phyloP scores from a whole-genome alignment of 805 yeast species.

The Grigorovia humatica region DNA sequence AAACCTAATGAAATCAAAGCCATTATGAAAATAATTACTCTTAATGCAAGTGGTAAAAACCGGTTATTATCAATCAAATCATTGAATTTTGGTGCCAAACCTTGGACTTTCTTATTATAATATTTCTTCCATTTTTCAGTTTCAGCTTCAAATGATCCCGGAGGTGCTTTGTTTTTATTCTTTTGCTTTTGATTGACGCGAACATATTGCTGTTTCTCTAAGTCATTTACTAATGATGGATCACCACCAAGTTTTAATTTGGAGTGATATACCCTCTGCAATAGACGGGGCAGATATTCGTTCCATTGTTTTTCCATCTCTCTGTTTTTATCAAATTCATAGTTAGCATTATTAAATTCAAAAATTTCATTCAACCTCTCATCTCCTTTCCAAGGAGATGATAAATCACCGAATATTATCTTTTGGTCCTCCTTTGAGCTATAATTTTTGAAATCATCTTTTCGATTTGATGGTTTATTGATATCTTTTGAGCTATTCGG shows the following conservation, averaged over 20 bases:
- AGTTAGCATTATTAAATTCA: constrained; percentile 14
- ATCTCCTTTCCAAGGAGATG: constrained; percentile 63
- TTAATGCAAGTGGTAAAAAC: constrained; percentile 65
- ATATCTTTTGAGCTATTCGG: background rate
- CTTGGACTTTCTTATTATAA: constrained; percentile 44
- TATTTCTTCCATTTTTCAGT: constrained; percentile 25
- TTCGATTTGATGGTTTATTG: background rate
- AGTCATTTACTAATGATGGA: background rate
- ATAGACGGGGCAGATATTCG: constrained; percentile 19
- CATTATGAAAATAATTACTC: constrained; percentile 49
- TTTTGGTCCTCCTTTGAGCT: constrained; percentile 7
- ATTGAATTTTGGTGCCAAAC: constrained; percentile 51
- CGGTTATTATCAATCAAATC: constrained; percentile 63
- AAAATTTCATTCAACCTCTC: constrained; percentile 47
- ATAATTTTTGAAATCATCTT: background rate
- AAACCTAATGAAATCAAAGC: constrained; percentile 62
- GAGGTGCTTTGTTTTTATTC: background rate
- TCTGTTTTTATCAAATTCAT: constrained; percentile 5
- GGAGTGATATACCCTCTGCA: background rate
- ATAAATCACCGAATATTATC: constrained; percentile 31
- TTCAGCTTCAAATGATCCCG: constrained; percentile 13
- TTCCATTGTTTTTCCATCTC: constrained; percentile 25
- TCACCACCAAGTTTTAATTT: constrained; percentile 18
- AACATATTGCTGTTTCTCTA: background rate
- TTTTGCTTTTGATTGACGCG: background rate